Percentiles rank a stretch among this genome's conserved stretches.
Conservation (phyloP, 2,329 filamentous ascomycete genomes). For the Pseudocercospora pini-densiflorae region DNA sequence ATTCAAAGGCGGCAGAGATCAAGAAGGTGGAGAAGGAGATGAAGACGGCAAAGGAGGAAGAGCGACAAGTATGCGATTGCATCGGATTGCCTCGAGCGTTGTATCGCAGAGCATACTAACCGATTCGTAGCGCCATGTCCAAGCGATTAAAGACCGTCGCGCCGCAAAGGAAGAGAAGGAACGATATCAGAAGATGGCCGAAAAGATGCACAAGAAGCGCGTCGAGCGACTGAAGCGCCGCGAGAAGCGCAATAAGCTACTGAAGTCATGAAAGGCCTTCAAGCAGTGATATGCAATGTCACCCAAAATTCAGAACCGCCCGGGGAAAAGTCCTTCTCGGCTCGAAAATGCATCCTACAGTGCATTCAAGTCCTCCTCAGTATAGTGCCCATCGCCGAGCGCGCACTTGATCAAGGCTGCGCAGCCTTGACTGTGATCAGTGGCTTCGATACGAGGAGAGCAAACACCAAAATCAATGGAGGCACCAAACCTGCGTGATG, state of each 20-base stretch:
- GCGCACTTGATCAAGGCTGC: neutral
- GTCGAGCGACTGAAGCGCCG: slow-evolving; percentile 91
- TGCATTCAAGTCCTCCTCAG: neutral
- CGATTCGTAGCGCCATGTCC: slow-evolving; percentile 68
- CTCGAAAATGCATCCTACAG: neutral
- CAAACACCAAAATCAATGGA: neutral
- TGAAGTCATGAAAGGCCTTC: slow-evolving; percentile 50
- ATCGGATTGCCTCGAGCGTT: neutral
- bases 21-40: slow-evolving; percentile 95
- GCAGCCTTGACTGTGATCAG: neutral
- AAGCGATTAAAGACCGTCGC: slow-evolving; percentile 82
- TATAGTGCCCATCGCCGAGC: neutral
- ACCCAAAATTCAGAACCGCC: neutral
- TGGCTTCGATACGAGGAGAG: neutral
- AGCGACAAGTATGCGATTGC: slow-evolving; percentile 68
- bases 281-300: neutral
- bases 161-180: slow-evolving; percentile 91
- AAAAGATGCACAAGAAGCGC: slow-evolving; percentile 97
- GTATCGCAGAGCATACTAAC: slow-evolving; percentile 23
- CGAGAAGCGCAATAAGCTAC: slow-evolving; percentile 92
- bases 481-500: neutral
- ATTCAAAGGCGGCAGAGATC: slow-evolving; percentile 71
- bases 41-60: slow-evolving; percentile 93
- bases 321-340: neutral
- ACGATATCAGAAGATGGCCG: slow-evolving; percentile 89